Base-by-base conservation (phyloP, 108 stramenopile genomes). In the Cyclotella kingstonii region DNA sequence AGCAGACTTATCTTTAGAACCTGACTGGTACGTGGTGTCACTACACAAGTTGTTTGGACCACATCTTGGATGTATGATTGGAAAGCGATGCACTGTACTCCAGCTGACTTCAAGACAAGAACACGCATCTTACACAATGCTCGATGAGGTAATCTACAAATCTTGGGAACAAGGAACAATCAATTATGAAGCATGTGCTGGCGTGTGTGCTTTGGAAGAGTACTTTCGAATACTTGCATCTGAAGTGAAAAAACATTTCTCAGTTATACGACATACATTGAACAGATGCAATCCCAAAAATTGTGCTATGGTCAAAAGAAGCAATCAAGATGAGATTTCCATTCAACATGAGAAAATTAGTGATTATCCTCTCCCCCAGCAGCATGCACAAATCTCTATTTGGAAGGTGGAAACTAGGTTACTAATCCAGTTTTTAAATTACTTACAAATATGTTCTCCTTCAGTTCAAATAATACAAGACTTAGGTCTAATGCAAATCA, bases 131-230 rank as follows among this genome's bases (percentile, higher is more conserved):
- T 74, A 11, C 14, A 1, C 39, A 23, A 8, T 50, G 9, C 38
- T 34, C 7, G 21, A 51, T 41, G 35, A 21, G 18, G n/a, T 15
- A 27, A 47, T 77, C 21, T 68, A 40, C 19, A 60, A 66, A 35
- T 44, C 42, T 14, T 57, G 82, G 44, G 88, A 89, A 68, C 9
- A 40, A 19, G 93, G 93, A 8, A 94, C 93, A 0, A 39, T 77
- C 44, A 91, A 87, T 44, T 90, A 85, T 48, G 93, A 94, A 75
- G 84, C 79, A 21, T 94, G 89, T 60, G 78, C 80, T 47, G 93
- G 89, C 31, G 48, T 83, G 2, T 57, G 57, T 22, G 86, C 86
- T 11, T 52, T 94, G 31, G 70, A 66, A 0, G 39, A 63, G 19
- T 94, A 90, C 67, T 68, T 89, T 28, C n/a, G 27, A 14, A 38